Percentiles rank a stretch among this genome's conserved stretches.
These are phyloP conservation scores for Phyllosticta citrichinensis DNA, from an alignment of 2,329 filamentous ascomycete species.

Conservation along the genomic window DNA sequence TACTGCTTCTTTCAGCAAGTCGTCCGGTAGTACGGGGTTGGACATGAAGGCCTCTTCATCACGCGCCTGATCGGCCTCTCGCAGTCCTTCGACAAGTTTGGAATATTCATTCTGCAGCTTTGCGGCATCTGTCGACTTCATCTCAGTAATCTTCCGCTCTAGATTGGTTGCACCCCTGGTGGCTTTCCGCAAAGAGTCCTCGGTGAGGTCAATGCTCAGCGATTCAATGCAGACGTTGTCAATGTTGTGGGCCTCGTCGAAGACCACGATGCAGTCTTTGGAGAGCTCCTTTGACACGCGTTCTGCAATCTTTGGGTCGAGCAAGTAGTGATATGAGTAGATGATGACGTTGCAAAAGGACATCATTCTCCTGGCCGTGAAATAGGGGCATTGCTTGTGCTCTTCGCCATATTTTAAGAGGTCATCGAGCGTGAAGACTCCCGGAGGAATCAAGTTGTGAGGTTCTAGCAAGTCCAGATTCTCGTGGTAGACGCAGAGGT, in stretches of 20 bases:
- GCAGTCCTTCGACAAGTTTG: slow-evolving; percentile 84
- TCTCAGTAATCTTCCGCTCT: slow-evolving; percentile 81
- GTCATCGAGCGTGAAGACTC: slow-evolving; percentile 90
- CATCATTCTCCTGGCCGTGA: slow-evolving; percentile 96
- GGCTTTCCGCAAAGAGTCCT: slow-evolving; percentile 86
- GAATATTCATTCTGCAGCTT: slow-evolving; percentile 93
- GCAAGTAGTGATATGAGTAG: slow-evolving; percentile 96
- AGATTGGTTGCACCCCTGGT: slow-evolving; percentile 84
- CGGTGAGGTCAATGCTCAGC: slow-evolving; percentile 89
- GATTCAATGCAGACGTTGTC: slow-evolving; percentile 99
- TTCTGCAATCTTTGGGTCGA: slow-evolving; percentile 97
- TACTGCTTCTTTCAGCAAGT: slow-evolving; percentile 88
- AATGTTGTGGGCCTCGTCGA: slow-evolving; percentile 98
- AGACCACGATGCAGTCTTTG: slow-evolving; percentile 97
- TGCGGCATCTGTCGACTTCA: slow-evolving; percentile 91
- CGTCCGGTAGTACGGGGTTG: slow-evolving; percentile 87
- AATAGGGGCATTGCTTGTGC: slow-evolving; percentile 96
- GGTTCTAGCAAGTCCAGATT: slow-evolving; percentile 92
- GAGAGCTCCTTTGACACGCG: slow-evolving; percentile 90
- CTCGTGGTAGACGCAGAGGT: slow-evolving; percentile 93
- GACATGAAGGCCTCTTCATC: slow-evolving; percentile 96
- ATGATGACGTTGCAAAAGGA: slow-evolving; percentile 99
- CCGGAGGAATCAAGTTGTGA: slow-evolving; percentile 86
- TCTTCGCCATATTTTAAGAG: slow-evolving; percentile 84
- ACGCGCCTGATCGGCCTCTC: slow-evolving; percentile 77